Percentiles rank a stretch among this genome's conserved stretches.
Evolutionary conservation across 768 basidiomycete species (phyloP).

Genomic region (Tubosaeta sp.): DNA sequence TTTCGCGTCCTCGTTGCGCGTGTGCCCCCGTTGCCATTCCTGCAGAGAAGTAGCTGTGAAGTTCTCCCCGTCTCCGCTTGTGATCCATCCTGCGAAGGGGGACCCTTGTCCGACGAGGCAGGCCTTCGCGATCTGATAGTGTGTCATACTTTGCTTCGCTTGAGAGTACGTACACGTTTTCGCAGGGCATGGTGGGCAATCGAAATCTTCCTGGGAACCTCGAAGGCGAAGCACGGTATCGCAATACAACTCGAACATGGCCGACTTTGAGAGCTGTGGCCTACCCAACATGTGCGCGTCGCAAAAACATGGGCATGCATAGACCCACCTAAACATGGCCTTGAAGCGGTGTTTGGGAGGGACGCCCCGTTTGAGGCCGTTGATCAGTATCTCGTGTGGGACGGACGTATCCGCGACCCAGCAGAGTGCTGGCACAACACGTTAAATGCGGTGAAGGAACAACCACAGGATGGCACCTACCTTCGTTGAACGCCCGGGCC

Average conservation of each 20-base stretch:
- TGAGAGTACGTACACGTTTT: slow-evolving; percentile 40
- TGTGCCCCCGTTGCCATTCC: not conserved
- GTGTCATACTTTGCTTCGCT: slow-evolving; percentile 37
- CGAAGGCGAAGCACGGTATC: slow-evolving; percentile 18
- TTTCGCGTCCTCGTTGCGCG: not conserved
- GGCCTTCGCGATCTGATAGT: slow-evolving; percentile 51
- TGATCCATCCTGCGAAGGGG: slow-evolving; percentile 62
- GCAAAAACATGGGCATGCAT: not conserved
- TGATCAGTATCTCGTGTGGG: slow-evolving; percentile 65
- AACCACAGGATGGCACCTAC: slow-evolving; percentile 33
- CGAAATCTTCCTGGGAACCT: not conserved
- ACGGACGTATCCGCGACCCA: slow-evolving; percentile 54
- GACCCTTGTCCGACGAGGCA: slow-evolving; percentile 40
- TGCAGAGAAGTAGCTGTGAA: slow-evolving; percentile 32
- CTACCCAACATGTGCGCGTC: slow-evolving; percentile 27
- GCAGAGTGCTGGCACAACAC: slow-evolving; percentile 51
- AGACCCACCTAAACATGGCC: slow-evolving; percentile 55
- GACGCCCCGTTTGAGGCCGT: slow-evolving; percentile 75
- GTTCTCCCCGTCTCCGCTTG: slow-evolving; percentile 52
- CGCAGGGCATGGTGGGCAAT: slow-evolving; percentile 12
- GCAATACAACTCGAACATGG: slow-evolving; percentile 48
- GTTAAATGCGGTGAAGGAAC: not conserved
- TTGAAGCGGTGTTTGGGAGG: slow-evolving; percentile 64
- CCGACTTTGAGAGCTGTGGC: slow-evolving; percentile 49
- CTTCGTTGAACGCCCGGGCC: slow-evolving; percentile 61